Percentiles rank a stretch among this genome's conserved stretches.
Evolutionary conservation across 2,329 filamentous ascomycete genomes (phyloP).

Genomic region (Cladosporium cucumerinum): DNA sequence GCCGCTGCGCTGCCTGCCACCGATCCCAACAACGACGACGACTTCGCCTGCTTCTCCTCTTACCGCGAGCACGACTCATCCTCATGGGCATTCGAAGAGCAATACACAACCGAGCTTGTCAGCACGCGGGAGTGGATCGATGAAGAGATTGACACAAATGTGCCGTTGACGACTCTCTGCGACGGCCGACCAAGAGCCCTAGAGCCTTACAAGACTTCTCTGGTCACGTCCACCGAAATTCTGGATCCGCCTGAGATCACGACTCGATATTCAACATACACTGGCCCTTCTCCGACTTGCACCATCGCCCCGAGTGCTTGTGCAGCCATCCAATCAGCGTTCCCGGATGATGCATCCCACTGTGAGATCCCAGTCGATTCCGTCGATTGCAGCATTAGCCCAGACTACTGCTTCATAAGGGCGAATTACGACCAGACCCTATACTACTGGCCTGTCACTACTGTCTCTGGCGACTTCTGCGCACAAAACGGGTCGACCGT

Average conservation of each 20-base stretch:
- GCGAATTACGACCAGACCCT: background rate
- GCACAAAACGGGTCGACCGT: conserved; percentile 13
- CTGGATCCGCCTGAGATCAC: background rate
- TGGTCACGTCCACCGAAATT: background rate
- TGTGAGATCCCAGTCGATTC: background rate
- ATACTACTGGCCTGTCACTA: conserved; percentile 13
- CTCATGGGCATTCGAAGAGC: background rate
- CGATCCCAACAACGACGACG: conserved; percentile 5
- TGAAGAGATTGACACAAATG: background rate
- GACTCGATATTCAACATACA: background rate
- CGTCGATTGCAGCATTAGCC: conserved; percentile 1
- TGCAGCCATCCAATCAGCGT: background rate
- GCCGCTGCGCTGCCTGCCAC: conserved; percentile 4
- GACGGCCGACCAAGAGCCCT: conserved; percentile 2
- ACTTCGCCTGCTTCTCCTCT: conserved; percentile 13
- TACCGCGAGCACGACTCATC: conserved; percentile 6
- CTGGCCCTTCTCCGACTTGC: background rate
- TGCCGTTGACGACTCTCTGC: conserved; percentile 10
- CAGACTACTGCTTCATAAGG: conserved; percentile 1
- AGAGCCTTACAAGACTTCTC: background rate
- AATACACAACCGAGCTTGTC: background rate
- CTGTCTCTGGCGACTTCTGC: conserved; percentile 12
- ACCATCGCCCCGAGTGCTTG: conserved; percentile 2
- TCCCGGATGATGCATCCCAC: background rate
- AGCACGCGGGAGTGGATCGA: background rate